Evolutionary conservation across 306 rosid species (phyloP), one percentile per base, ranked within the genome.

Genomic region (Canavalia ensiformis): DNA sequence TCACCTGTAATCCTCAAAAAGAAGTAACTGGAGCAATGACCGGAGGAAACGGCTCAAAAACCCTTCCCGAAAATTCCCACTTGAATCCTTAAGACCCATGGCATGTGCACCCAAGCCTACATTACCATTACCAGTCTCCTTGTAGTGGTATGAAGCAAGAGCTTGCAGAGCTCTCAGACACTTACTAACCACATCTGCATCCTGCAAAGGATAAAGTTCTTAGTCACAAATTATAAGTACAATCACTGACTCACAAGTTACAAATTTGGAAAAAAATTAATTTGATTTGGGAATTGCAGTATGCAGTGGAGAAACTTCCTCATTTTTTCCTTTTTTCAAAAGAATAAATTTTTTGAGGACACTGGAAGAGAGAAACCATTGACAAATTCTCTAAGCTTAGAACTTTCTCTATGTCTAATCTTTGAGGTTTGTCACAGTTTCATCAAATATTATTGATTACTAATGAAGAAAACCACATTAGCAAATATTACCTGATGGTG

Each of bases 1-100:
- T 81, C 60, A 93, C 99, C 97, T 93, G 86, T 91, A 95, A 77
- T 95, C 97, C 83, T 90, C 99, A 72, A 93, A 93, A 85, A 93
- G 95, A 64, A 95, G 93, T 52, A 95, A 86, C 86, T 90, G 95
- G 87, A 95, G 86, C 45, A 95, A 86, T 29, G 99, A 89, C 13
- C 90, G 97, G 56, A 95, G 94, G 84, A 93, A 95, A 44, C 78
- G 89, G 81, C 98, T 86, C 88, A 95, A 87, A 75, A 93, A 83
- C 75, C 98, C 95, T 90, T 92, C 97, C 84, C 82, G 97, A 75
- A 77, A 58, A 86, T 81, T 89, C 87, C 92, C 94, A 80, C 82
- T 81, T 30, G 85, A 87, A 84, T 89, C 91, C 79, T 85, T 84
- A 37, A 78, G 72, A 82, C 89, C 89, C 41, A 83, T 54, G 25